Evolutionary conservation across 2,329 filamentous ascomycete genomes (phyloP).

Genomic region (Triangularia verruculosa): DNA sequence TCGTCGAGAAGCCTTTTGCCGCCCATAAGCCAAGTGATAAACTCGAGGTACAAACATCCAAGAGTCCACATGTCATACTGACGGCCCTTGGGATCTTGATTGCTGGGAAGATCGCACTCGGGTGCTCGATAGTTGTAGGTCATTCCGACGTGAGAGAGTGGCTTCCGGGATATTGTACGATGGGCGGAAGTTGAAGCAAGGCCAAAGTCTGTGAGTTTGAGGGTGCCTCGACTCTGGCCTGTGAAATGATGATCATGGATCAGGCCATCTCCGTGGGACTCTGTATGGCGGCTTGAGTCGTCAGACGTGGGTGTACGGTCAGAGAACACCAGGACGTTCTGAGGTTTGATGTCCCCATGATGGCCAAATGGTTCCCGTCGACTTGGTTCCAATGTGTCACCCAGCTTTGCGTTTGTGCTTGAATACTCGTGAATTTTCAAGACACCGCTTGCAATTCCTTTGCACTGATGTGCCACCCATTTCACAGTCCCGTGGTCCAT

Average conservation of each 20-base stretch:
- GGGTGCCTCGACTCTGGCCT: background rate
- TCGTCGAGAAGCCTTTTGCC: background rate
- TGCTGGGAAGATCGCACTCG: background rate
- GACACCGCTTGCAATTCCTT: background rate
- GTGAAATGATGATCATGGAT: too few species aligned
- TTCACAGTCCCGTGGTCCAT: background rate
- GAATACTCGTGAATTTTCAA: background rate
- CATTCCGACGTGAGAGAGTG: background rate
- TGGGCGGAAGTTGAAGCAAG: background rate
- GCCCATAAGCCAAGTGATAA: background rate
- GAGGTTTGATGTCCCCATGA: conserved; percentile 9
- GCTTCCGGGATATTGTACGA: background rate
- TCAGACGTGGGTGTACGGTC: background rate
- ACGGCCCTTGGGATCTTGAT: background rate
- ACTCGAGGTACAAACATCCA: background rate
- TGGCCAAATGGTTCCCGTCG: background rate
- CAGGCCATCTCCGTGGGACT: too few species aligned
- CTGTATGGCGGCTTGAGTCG: too few species aligned
- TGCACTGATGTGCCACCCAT: conserved; percentile 2
- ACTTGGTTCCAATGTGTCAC: background rate
- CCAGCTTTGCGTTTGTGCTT: background rate
- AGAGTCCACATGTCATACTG: conserved; percentile 1
- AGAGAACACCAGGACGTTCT: background rate
- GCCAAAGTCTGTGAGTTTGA: conserved; percentile 6
- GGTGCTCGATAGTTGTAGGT: background rate